phyloP scores from a whole-genome alignment of 2,329 filamentous ascomycete genomes.

The Magnaporthales sp. region DNA sequence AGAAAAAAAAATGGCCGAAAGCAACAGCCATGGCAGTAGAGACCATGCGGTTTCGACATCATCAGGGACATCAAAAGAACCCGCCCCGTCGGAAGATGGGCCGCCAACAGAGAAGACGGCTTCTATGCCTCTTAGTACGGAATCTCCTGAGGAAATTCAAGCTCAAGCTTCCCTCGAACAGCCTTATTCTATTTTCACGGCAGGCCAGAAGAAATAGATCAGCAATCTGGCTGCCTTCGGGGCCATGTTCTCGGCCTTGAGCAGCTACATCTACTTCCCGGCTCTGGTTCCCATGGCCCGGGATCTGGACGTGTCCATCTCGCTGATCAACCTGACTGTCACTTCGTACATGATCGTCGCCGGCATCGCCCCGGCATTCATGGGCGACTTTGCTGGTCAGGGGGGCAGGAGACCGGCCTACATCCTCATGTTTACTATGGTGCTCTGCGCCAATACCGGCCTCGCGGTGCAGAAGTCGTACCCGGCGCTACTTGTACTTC shows the following conservation, averaged over 20 bases:
- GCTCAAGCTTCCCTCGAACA: background rate
- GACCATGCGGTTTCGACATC: background rate
- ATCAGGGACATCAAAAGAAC: background rate
- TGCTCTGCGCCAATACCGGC: slow-evolving; percentile 34
- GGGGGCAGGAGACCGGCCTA: slow-evolving; percentile 39
- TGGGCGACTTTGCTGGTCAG: slow-evolving; percentile 41
- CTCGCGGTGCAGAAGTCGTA: slow-evolving; percentile 33
- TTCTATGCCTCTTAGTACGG: background rate
- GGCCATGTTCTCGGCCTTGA: slow-evolving; percentile 24
- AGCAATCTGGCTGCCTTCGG: slow-evolving; percentile 39
- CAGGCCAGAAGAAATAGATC: slow-evolving; percentile 32
- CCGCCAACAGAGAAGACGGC: background rate
- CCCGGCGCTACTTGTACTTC: slow-evolving; percentile 35
- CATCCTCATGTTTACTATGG: slow-evolving; percentile 35
- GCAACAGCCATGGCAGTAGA: background rate
- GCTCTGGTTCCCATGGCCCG: slow-evolving; percentile 31
- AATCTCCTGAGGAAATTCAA: background rate
- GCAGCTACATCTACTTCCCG: slow-evolving; percentile 33
- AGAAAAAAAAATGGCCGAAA: background rate
- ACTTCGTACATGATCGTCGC: slow-evolving; percentile 41
- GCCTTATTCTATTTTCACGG: slow-evolving; percentile 25
- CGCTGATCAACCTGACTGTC: slow-evolving; percentile 29
- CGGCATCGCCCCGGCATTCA: slow-evolving; percentile 39
- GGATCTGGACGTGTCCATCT: slow-evolving; percentile 24
- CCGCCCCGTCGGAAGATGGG: background rate